Percentiles rank a stretch among this genome's conserved stretches.
Evolutionary conservation across 2,329 filamentous ascomycete genomes (phyloP).

Genomic region (Fonsecaea nubica): DNA sequence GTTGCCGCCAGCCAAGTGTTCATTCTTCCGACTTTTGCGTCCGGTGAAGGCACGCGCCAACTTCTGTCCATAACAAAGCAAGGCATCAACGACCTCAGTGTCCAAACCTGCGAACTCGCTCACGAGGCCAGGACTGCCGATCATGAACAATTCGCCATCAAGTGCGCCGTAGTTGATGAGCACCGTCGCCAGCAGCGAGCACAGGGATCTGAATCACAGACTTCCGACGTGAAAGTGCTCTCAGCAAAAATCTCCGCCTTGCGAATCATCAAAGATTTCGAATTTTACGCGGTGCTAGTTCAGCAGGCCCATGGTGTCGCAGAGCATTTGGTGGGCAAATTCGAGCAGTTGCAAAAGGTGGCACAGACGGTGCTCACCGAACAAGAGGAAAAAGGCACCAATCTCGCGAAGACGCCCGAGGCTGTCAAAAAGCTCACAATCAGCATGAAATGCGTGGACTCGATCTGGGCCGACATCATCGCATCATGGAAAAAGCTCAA

Average conservation of each 20-base stretch:
- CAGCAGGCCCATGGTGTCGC: slow-evolving; percentile 2
- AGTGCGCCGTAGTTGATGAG: neutral
- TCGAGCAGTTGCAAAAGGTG: slow-evolving; percentile 25
- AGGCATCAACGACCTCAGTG: slow-evolving; percentile 13
- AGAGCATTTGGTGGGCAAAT: slow-evolving; percentile 15
- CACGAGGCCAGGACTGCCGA: neutral
- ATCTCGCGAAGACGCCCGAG: slow-evolving; percentile 1
- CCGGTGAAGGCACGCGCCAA: slow-evolving; percentile 21
- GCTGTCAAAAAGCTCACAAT: slow-evolving; percentile 24
- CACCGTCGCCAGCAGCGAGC: neutral
- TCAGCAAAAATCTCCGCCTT: neutral
- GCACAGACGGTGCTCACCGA: slow-evolving; percentile 12
- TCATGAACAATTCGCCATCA: slow-evolving; percentile 10
- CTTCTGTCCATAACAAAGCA: slow-evolving; percentile 16
- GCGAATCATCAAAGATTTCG: neutral
- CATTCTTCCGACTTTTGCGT: slow-evolving; percentile 20
- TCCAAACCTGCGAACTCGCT: neutral
- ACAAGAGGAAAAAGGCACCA: slow-evolving; percentile 19
- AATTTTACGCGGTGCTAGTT: neutral
- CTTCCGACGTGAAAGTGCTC: neutral
- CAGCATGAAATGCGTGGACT: slow-evolving; percentile 25
- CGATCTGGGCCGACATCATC: slow-evolving; percentile 23
- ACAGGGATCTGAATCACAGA: neutral
- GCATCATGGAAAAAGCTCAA: slow-evolving; percentile 7
- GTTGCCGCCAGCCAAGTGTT: slow-evolving; percentile 26